phyloP scores from a whole-genome alignment of 2,329 filamentous ascomycete genomes.

The Diaporthe humulicola region DNA sequence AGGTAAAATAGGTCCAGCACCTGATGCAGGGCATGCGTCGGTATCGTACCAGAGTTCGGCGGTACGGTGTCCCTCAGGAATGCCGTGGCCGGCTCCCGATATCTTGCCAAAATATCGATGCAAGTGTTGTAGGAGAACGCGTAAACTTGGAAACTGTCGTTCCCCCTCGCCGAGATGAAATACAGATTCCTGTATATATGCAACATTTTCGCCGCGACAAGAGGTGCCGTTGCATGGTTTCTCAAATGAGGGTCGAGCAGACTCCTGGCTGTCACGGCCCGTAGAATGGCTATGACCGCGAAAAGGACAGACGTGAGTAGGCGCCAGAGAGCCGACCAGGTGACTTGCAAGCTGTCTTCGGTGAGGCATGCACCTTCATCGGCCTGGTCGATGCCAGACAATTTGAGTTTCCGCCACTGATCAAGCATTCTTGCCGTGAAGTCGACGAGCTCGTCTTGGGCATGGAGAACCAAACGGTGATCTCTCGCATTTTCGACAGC shows the following conservation, averaged over 20 bases:
- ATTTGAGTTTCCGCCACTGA: slow-evolving; percentile 80
- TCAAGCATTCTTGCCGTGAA: slow-evolving; percentile 77
- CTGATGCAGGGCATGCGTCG: slow-evolving; percentile 75
- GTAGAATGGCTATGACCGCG: slow-evolving; percentile 79
- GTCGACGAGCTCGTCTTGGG: slow-evolving; percentile 72
- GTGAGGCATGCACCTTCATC: slow-evolving; percentile 75
- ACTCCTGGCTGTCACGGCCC: slow-evolving; percentile 77
- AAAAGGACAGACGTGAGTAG: slow-evolving; percentile 83
- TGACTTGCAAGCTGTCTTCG: slow-evolving; percentile 73
- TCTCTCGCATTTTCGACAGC: slow-evolving; percentile 66
- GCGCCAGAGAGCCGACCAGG: slow-evolving; percentile 81
- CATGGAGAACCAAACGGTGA: slow-evolving; percentile 43
- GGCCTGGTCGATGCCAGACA: slow-evolving; percentile 79
- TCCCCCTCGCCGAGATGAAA: slow-evolving; percentile 84
- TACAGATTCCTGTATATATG: slow-evolving; percentile 82
- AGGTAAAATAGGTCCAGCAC: slow-evolving; percentile 90
- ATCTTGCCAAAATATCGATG: slow-evolving; percentile 84
- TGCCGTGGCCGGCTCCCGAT: slow-evolving; percentile 72
- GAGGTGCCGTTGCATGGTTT: slow-evolving; percentile 65
- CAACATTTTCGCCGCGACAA: slow-evolving; percentile 78
- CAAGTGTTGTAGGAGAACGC: slow-evolving; percentile 86
- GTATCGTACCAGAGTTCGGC: slow-evolving; percentile 64
- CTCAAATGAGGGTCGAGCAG: slow-evolving; percentile 64
- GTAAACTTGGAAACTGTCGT: slow-evolving; percentile 84
- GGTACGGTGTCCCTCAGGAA: slow-evolving; percentile 75